Evolutionary conservation across 2,329 filamentous ascomycete species (phyloP), one percentile per base, ranked within the genome.

Genomic region (Ceratocystis alfenasii): DNA sequence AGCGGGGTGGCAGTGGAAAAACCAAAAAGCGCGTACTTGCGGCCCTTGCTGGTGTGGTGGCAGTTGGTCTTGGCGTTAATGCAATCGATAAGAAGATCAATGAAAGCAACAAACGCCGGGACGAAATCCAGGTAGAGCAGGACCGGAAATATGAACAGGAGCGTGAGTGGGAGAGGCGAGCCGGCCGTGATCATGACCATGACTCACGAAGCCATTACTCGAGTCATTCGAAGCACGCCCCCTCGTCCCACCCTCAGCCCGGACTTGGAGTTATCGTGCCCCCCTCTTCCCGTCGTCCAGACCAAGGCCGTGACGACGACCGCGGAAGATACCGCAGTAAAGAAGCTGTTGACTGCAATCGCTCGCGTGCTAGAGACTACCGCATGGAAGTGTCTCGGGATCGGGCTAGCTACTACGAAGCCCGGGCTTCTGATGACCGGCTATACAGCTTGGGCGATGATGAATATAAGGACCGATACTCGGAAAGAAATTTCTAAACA

Each of bases 11-110:
- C 22, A 69, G 72, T 36, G 70, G 73, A 44, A 73, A 74, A 62
- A 73, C 73, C 63, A 73, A 73, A 64, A 72, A 79, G 63, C 62
- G 55, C n/a, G 25, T 48, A 10, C 71, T 82, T 17, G 78, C 79
- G 2, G 82, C 81, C 8, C 73, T 83, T 8, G 75, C 83, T 2
- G 81, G 81, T 1, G 81, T 80, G 1, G 79, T 81, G 2, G 80
- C 81, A 0, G 81, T 80, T 2, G 81, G 81, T 2, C 74, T 84
- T 8, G 80, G 80, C 3, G 81, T 81, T 12, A 83, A 81, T 64
- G 79, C 78, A 15, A 71, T 81, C 45, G 77, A 79, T 69, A 78
- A 76, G 68, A 74, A 74, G 59, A 71, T 80, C 10, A 78, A 79
- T 70, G 71, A 74, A 15, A 72, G 72, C 41, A 74, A 73, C 59